Percentiles rank a stretch among this genome's conserved stretches.
phyloP scores from a whole-genome alignment of 352 stramenopile species.

The Phytophthora niederhauseri region DNA sequence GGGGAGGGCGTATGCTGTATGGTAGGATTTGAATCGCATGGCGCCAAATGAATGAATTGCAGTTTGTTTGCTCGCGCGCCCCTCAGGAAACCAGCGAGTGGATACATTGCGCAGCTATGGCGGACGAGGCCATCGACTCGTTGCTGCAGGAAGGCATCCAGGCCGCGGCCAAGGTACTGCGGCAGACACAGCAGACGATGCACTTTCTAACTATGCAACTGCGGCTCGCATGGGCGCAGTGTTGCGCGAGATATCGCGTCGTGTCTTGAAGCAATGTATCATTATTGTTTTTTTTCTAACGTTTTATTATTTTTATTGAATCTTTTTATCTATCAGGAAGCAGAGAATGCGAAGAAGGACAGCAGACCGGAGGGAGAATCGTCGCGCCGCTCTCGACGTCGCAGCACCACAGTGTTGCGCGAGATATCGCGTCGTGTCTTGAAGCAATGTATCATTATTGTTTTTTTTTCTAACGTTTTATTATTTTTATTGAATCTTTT shows the following conservation, averaged over 20 bases:
- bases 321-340: constrained; percentile 31
- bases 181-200: not conserved
- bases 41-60: constrained; percentile 23
- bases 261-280: constrained; percentile 2
- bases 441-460: constrained; percentile 9
- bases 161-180: constrained; percentile 50
- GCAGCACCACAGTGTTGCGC: no score
- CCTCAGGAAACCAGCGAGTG: constrained; percentile 19
- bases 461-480: constrained; percentile 9
- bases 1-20: not conserved
- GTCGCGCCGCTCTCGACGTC: constrained; percentile 21
- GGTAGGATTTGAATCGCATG: constrained; percentile 27
- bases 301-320: constrained; percentile 6
- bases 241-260: constrained; percentile 16
- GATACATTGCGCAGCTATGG: constrained; percentile 38
- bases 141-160: constrained; percentile 80
- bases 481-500: constrained; percentile 4
- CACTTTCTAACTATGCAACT: constrained; percentile 7
- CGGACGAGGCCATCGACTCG: constrained; percentile 84
- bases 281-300: constrained; percentile 8
- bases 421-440: no score
- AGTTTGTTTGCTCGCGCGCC: constrained; percentile 21
- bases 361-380: constrained; percentile 19
- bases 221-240: not conserved
- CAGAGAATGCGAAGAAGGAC: constrained; percentile 1